Evolutionary conservation across 257 asterid genomes (phyloP).

Genomic region (Primulina eburnea): DNA sequence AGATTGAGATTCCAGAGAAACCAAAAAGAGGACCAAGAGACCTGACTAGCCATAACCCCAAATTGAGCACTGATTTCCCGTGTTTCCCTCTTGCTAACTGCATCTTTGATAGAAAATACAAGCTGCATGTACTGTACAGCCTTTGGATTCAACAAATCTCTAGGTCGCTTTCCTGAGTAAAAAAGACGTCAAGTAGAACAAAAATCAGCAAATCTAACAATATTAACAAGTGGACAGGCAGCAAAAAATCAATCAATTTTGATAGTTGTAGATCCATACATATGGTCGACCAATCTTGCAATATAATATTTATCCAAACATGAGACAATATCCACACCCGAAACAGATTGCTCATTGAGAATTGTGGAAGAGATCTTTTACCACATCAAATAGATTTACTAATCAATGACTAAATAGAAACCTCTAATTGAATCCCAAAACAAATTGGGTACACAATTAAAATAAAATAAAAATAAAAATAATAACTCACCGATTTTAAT

Average conservation of each 20-base stretch:
- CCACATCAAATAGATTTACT: neutral
- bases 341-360: neutral
- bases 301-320: too few species aligned
- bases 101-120: conserved; percentile 81
- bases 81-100: conserved; percentile 79
- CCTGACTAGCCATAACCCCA: conserved; percentile 97
- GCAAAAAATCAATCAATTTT: neutral
- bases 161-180: conserved; percentile 84
- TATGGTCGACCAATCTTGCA: neutral
- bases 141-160: conserved; percentile 94
- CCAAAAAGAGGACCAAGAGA: conserved; percentile 21
- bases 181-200: conserved; percentile 13
- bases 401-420: neutral
- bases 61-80: conserved; percentile 90
- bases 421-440: neutral
- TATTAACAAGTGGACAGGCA: conserved; percentile 1
- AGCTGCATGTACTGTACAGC: conserved; percentile 88
- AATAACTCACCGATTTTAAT: conserved; percentile 78
- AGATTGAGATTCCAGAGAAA: neutral
- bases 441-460: neutral
- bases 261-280: neutral
- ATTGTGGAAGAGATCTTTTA: neutral
- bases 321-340: neutral
- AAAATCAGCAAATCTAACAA: neutral
- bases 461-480: too few species aligned